These are phyloP conservation scores for Stylosanthes scabra DNA, from an alignment of 331 rosid genomes.

Conservation along the genomic window DNA sequence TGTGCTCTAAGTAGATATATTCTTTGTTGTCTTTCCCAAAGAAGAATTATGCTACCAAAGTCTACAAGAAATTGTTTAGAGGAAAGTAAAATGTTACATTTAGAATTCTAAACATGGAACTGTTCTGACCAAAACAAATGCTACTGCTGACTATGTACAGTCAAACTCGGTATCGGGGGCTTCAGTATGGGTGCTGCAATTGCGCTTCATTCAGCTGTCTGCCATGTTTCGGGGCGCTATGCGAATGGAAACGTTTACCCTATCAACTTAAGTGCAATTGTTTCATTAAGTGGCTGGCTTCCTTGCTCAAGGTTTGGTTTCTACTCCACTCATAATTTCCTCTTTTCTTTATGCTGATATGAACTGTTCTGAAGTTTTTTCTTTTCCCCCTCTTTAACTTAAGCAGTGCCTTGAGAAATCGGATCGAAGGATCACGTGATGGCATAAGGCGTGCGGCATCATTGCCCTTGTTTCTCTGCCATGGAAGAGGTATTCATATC, in stretches of 20 bases:
- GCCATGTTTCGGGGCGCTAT: constrained; percentile 75
- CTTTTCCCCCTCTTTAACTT: neutral
- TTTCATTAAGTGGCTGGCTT: constrained; percentile 97
- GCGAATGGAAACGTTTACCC: constrained; percentile 86
- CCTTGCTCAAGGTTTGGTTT: constrained; percentile 92
- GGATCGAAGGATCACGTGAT: constrained; percentile 63
- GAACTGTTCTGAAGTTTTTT: constrained; percentile 34
- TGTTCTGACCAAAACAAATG: constrained; percentile 25
- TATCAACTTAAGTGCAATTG: constrained; percentile 73
- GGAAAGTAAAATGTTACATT: constrained; percentile 5
- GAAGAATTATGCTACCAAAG: neutral
- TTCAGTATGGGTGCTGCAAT: constrained; percentile 98
- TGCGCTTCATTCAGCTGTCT: constrained; percentile 91
- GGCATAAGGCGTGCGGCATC: constrained; percentile 82
- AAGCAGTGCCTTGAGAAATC: constrained; percentile 69
- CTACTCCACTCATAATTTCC: constrained; percentile 31
- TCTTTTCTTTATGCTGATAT: constrained; percentile 29
- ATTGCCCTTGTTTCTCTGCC: constrained; percentile 80
- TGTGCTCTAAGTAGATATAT: neutral
- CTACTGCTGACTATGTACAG: constrained; percentile 50
- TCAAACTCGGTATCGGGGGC: constrained; percentile 93
- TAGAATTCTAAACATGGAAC: neutral
- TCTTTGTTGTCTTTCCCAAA: neutral
- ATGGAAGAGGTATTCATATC: constrained; percentile 74
- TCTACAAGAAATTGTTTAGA: constrained; percentile 25